Base-by-base conservation (phyloP, 192 early-diverging fungal species). In the Physocladia obscura region DNA sequence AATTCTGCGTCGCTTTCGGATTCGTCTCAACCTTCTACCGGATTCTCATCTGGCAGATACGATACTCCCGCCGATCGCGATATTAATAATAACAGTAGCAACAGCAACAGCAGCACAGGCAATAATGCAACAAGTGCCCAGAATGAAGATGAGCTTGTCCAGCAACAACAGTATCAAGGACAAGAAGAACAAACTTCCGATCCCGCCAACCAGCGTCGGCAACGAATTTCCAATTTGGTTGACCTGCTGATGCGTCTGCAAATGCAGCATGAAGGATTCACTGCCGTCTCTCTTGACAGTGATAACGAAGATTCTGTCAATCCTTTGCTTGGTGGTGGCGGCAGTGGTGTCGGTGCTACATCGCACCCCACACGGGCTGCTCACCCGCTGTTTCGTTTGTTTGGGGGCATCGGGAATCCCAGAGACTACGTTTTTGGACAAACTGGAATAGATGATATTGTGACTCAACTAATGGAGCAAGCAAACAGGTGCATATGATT, bases 381-480 rank as follows among this genome's bases (percentile, higher is more conserved):
- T 1, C 49, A 68, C 35, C 54, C 65, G n/a, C 36, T 68, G 35
- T 68, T 68, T 27, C 65, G 37, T 4, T 37, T 68, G 2, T 68
- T 68, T 57, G 65, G 65, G 29, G 65, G 65, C n/a, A 30, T 68
- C 52, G 65, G 65, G 13, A 38, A 68, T 44, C 65, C 70, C 22
- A 31, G 59, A 32, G 95, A 97, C 79, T 97, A 97, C 77, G 95
- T 84, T 4, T 91, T 91, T 78, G 90, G 91, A 32, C 88, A 91
- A 44, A 73, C 79, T 62, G 92, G 88, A 21, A 81, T 94, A 21
- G 95, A 97, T 75, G 89, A 92, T 71, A 92, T 98, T 57, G 91
- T 98, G 48, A 86, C 92, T 5, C 92, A 90, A 62, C 37, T 80
- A 48, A 81, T 84, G 82, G 76, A 81, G 29, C 76, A 81, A 38